Base-by-base conservation (phyloP, 2,329 filamentous ascomycete genomes). In the Hymenoscyphus scutula region DNA sequence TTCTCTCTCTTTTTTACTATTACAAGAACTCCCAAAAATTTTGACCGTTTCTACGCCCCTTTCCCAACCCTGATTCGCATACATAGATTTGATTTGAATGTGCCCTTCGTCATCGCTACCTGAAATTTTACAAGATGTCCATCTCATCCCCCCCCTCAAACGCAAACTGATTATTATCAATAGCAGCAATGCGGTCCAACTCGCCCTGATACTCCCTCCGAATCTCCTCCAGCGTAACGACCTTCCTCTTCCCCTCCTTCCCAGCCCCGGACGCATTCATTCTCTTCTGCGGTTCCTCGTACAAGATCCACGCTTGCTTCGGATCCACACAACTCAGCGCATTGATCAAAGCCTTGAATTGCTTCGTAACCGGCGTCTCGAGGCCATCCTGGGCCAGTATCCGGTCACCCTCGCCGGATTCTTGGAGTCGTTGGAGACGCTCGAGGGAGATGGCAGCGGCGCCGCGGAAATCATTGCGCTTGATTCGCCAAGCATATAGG, bases 341-440 rank as follows among this genome's bases (percentile, higher is more conserved):
- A 74, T 99, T 99, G 78, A 99, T 96, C 53, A 99, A 84, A 65
- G 92, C 83, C n/a, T 98, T 79, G 71, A 96, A 95, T 71, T 91
- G 89, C 69, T 90, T 85, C 55, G 89, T 87, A 34, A 90, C 82
- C 0, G 82, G 81, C 0, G 86, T 89, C 68, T 89, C 86, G 11
- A 87, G 77, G 3, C 81, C 79, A 65, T 88, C 85, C n/a, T 64
- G 69, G 13, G 67, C 68, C 53, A 78, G 69, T n/a, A 83, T 76
- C 65, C 79, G 81, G 64, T 88, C 84, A 2, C 83, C 84, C 66
- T 87, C 83, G 27, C 85, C 84, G 0, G 84, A 80, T 29, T 79
- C 77, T 64, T 82, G 81, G 17, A 90, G 79, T 74, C 85, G 86
- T 68, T 86, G 83, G 59, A 90, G 82, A 38, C 85, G 81, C 70